These are phyloP conservation scores for Tetracladium marchalianum DNA, from an alignment of 495 filamentous ascomycete genomes.

Conservation along the genomic window DNA sequence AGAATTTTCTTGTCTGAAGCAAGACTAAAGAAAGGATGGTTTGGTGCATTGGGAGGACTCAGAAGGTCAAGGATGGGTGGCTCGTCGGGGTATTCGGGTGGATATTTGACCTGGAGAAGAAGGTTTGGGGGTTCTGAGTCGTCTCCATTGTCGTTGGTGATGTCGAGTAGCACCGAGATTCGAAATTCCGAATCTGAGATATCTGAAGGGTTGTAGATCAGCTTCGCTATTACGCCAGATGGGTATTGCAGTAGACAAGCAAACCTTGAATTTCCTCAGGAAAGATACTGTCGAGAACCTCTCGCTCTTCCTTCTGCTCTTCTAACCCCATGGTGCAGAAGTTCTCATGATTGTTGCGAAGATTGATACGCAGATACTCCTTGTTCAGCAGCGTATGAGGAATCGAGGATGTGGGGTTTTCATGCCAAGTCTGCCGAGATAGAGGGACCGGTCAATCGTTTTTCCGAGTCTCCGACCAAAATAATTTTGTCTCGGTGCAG, in stretches of 20 bases:
- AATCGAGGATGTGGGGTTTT: too few species aligned
- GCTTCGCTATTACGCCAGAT: background rate
- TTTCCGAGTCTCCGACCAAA: too few species aligned
- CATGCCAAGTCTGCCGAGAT: too few species aligned
- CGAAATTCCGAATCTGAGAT: slow-evolving; percentile 79
- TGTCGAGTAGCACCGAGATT: slow-evolving; percentile 72
- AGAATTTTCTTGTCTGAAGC: slow-evolving; percentile 59
- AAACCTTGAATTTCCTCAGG: slow-evolving; percentile 92
- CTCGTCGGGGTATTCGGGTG: slow-evolving; percentile 76
- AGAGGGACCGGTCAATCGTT: too few species aligned
- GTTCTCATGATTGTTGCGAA: background rate
- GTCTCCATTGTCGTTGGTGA: slow-evolving; percentile 44
- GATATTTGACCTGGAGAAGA: slow-evolving; percentile 74
- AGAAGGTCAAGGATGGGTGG: slow-evolving; percentile 71
- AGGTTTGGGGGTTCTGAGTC: slow-evolving; percentile 51
- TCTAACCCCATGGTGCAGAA: slow-evolving; percentile 68
- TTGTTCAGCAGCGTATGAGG: too few species aligned
- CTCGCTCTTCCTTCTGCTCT: slow-evolving; percentile 91
- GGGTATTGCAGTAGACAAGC: background rate
- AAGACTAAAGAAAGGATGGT: slow-evolving; percentile 47
- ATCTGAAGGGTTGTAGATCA: slow-evolving; percentile 36
- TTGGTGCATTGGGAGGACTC: slow-evolving; percentile 55
- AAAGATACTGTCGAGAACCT: slow-evolving; percentile 96
- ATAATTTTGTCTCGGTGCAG: too few species aligned
- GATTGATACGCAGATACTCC: too few species aligned